Evolutionary conservation across 805 yeast genomes (phyloP).

Genomic region (Novakomyces olei): DNA sequence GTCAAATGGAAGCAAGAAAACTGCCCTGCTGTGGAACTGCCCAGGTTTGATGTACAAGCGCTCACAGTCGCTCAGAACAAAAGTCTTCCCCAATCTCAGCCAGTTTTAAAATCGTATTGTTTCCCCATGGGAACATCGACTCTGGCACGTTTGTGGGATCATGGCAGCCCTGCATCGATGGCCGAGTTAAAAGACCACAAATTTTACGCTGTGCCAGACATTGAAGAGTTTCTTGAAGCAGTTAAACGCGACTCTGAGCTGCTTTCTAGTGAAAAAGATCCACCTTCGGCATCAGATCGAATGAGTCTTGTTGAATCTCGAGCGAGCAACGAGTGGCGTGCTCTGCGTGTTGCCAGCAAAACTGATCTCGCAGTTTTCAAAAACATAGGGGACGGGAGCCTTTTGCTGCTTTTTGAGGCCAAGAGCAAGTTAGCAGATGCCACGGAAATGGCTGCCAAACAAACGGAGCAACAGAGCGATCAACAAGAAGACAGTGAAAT

Average conservation of each 20-base stretch:
- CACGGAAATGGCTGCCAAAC: too few species aligned
- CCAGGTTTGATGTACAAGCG: neutral
- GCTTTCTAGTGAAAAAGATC: neutral
- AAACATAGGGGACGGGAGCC: neutral
- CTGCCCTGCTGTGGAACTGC: neutral
- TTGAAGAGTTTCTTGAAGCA: neutral
- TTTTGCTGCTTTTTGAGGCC: neutral
- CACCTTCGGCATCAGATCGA: neutral
- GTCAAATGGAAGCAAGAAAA: conserved; percentile 14
- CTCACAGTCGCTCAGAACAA: neutral
- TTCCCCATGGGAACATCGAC: conserved; percentile 4
- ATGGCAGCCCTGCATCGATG: neutral
- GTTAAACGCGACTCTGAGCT: conserved; percentile 1
- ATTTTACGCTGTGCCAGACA: neutral
- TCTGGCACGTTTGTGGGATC: conserved; percentile 5
- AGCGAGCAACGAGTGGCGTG: neutral
- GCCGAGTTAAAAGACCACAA: conserved; percentile 1
- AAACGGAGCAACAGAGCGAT: too few species aligned
- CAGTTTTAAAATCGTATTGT: neutral
- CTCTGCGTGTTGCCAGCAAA: neutral
- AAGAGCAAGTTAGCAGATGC: neutral
- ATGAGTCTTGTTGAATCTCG: neutral
- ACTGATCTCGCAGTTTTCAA: neutral
- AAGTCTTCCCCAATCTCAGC: neutral
- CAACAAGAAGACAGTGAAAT: too few species aligned